phyloP scores from a whole-genome alignment of 305 asterid genomes.

The Striga hermonthica region DNA sequence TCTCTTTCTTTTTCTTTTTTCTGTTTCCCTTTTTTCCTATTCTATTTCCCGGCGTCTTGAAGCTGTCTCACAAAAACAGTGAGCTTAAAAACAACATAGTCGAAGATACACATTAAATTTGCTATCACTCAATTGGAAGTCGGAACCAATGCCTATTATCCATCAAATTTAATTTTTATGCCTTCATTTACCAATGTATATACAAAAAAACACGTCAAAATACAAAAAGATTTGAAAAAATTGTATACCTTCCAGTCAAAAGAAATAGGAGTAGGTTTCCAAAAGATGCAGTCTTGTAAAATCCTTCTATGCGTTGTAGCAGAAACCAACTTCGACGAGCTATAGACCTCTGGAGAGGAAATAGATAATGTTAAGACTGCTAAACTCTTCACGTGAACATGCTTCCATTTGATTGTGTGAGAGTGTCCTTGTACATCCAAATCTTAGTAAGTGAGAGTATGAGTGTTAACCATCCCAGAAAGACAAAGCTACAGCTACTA shows the following conservation, averaged over 20 bases:
- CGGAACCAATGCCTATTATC: too few species aligned
- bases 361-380: constrained; percentile 2
- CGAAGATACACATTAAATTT: too few species aligned
- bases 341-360: constrained; percentile 60
- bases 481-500: constrained; percentile 1
- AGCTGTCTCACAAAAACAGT: too few species aligned
- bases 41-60: too few species aligned
- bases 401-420: constrained; percentile 13
- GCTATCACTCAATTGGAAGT: too few species aligned
- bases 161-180: too few species aligned
- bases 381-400: neutral
- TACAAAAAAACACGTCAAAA: neutral
- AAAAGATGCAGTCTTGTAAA: constrained; percentile 85
- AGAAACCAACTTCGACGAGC: constrained; percentile 82
- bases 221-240: neutral
- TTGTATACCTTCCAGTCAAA: constrained; percentile 73
- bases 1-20: too few species aligned
- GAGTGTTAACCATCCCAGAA: neutral
- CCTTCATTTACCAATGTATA: constrained; percentile 6
- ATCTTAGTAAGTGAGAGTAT: too few species aligned
- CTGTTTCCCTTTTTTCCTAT: too few species aligned
- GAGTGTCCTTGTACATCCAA: neutral
- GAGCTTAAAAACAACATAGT: too few species aligned
- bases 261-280: constrained; percentile 87
- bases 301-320: constrained; percentile 73